Evolutionary conservation across 1,284 basidiomycete genomes (phyloP).

Genomic region (Puccinia novopanici): DNA sequence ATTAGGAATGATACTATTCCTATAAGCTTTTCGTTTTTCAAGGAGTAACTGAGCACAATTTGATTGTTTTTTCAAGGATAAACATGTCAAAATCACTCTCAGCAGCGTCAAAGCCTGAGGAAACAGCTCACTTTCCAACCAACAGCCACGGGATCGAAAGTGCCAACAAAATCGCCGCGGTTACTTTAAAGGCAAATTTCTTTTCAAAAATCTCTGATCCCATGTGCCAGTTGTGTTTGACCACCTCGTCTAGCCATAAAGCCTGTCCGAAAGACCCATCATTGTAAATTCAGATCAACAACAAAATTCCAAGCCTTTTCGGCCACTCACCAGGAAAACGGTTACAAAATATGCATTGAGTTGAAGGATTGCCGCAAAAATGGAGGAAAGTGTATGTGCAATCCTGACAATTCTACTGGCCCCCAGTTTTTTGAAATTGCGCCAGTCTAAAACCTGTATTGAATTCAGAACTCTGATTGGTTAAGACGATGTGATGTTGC

Average conservation of each 20-base stretch:
- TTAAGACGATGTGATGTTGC: not conserved
- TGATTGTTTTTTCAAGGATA: not conserved
- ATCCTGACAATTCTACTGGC: conserved; percentile 35
- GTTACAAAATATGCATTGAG: conserved; percentile 46
- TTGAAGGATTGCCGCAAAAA: conserved; percentile 38
- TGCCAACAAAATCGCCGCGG: not conserved
- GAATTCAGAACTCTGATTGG: not conserved
- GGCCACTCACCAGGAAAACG: conserved; percentile 31
- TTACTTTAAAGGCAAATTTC: not conserved
- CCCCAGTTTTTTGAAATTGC: conserved; percentile 44
- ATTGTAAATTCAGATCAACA: not conserved
- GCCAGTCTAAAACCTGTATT: conserved; percentile 47
- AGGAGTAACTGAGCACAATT: conserved; percentile 14
- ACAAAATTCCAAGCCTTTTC: not conserved
- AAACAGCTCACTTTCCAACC: conserved; percentile 40
- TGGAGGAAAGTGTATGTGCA: conserved; percentile 34
- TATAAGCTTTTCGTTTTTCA: conserved; percentile 32
- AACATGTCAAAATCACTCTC: not conserved
- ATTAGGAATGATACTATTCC: conserved; percentile 32
- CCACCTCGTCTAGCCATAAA: conserved; percentile 41
- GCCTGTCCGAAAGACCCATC: conserved; percentile 7
- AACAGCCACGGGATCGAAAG: conserved; percentile 47
- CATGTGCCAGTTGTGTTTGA: conserved; percentile 9
- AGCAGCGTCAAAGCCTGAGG: not conserved
- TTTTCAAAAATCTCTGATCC: not conserved